Base-by-base conservation (phyloP, 2,329 filamentous ascomycete genomes). In the Rutstroemia sydowiana region DNA sequence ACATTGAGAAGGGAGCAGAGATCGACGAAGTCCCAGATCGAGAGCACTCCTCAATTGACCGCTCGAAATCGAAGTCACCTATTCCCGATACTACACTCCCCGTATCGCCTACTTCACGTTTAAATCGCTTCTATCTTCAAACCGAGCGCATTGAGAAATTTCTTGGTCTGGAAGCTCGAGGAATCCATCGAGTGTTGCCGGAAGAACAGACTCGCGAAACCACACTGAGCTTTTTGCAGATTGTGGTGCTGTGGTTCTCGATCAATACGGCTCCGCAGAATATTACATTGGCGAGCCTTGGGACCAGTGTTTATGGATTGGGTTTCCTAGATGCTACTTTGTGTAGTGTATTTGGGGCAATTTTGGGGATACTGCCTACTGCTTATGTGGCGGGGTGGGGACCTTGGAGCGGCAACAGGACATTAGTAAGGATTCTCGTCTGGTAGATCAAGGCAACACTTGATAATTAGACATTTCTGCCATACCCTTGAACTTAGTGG, bases 211-310 rank as follows among this genome's bases (percentile, higher is more conserved):
- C 79, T 57, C 36, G 55, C 5, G 57, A 60, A 44, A 57, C 62
- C 7, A 64, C 61, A 1, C 43, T 64, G 18, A 55, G 53, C 0
- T 62, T 60, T 34, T 36, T 59, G 48, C 61, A 63, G 44, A 64
- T 65, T 43, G 71, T 73, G 44, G 62, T 77, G 46, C 66, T 84
- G 45, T 84, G 80, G 81, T 74, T 82, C 55, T 79, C 76, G 9
- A 75, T 82, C 63, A 84, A 84, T 59, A 68, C 83, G 9, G 77
- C 78, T 2, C 76, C 80, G 23, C 82, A 83, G 66, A 83, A 84
- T 57, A 75, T 84, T 41, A 81, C 79, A 0, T 69, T 84, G n/a
- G 81, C 78, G 1, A 81, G 82, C 73, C 71, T 84, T 16, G 81
- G 80, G 0, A 78, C 79, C 1, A 72, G 74, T 2, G 72, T 81